A percentile compares a stretch with the other conserved stretches of the same genome.
These are phyloP conservation scores for Nicotiana attenuata DNA, from an alignment of 257 asterid genomes.

Conservation along the genomic window DNA sequence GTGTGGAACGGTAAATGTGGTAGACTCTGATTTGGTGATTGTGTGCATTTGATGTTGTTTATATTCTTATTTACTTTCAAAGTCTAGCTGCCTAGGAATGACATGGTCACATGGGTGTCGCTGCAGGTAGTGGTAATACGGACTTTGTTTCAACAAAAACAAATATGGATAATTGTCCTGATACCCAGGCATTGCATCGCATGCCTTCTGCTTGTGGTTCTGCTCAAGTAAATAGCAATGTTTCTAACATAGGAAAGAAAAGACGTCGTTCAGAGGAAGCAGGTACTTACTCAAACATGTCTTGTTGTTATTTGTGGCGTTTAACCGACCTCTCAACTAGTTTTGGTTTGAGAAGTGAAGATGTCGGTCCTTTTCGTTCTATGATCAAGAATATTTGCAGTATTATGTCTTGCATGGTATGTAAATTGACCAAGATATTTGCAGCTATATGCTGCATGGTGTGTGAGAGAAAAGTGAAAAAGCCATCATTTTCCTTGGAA, in stretches of 20 bases:
- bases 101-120: neutral
- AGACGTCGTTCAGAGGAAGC: neutral
- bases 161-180: neutral
- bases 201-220: neutral
- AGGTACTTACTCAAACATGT: neutral
- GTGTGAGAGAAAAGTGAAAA: neutral
- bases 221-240: neutral
- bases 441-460: neutral
- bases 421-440: neutral
- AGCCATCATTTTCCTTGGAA: neutral
- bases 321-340: neutral
- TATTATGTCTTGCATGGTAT: neutral
- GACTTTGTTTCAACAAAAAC: neutral
- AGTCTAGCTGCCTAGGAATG: neutral
- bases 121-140: neutral
- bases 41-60: neutral
- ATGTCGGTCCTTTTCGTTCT: neutral
- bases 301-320: conserved; percentile 1
- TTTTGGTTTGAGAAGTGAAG: neutral
- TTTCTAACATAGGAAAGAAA: neutral
- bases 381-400: neutral
- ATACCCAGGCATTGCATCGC: neutral
- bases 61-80: neutral
- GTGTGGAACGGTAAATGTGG: conserved; percentile 3
- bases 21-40: neutral